Evolutionary conservation across 2,329 filamentous ascomycete species (phyloP).

Genomic region (Trichoderma pleuroti): DNA sequence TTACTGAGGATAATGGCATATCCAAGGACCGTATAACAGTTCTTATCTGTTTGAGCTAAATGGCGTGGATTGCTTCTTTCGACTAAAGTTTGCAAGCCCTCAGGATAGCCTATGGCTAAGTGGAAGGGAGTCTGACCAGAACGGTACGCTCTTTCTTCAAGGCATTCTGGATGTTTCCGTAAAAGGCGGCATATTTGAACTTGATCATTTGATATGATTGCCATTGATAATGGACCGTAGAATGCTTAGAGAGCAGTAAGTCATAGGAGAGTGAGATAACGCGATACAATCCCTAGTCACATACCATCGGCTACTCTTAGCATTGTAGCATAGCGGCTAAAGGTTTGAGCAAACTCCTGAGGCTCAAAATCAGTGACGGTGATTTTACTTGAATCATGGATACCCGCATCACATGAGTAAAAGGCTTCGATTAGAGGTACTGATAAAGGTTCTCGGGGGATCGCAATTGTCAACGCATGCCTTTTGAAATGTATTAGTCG

Average conservation of each 20-base stretch:
- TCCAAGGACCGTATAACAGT: neutral
- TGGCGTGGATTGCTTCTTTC: neutral
- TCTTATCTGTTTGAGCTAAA: neutral
- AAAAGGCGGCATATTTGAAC: neutral
- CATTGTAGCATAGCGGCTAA: neutral
- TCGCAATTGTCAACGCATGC: neutral
- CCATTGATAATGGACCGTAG: neutral
- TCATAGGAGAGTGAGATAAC: neutral
- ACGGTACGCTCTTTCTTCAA: neutral
- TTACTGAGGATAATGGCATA: neutral
- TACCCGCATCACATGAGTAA: neutral
- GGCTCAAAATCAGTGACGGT: too few relatives aligned
- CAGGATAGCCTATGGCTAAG: neutral
- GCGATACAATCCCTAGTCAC: neutral
- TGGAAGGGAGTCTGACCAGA: neutral
- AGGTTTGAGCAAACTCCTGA: neutral
- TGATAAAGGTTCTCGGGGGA: fast-evolving
- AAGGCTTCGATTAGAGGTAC: neutral
- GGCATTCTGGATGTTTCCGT: neutral
- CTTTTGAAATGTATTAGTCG: neutral
- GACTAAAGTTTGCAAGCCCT: neutral
- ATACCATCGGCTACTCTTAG: neutral
- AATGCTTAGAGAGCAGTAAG: neutral
- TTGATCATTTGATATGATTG: neutral
- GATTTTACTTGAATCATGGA: neutral